phyloP scores from a whole-genome alignment of 2,329 filamentous ascomycete species.

The Scytalidium sp. region DNA sequence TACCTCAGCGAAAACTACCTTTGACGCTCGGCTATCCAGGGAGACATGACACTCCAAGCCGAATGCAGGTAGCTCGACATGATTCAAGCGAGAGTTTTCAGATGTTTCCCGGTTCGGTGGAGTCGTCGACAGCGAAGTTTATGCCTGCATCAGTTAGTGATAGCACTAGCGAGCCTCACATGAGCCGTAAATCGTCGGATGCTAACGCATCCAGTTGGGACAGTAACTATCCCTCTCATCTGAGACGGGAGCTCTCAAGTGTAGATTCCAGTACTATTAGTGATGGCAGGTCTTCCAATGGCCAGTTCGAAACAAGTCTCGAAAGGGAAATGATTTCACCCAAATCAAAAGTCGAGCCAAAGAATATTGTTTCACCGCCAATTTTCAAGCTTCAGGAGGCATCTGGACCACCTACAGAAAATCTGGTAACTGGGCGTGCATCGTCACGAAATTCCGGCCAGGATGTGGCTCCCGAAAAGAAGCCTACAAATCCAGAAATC shows the following conservation, averaged over 20 bases:
- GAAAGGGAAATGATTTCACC: slow-evolving; percentile 2
- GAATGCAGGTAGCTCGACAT: slow-evolving; percentile 38
- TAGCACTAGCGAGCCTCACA: slow-evolving; percentile 13
- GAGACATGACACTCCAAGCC: slow-evolving; percentile 7
- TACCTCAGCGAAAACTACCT: slow-evolving; percentile 36
- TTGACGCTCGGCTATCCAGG: slow-evolving; percentile 30
- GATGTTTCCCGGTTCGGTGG: slow-evolving; percentile 57
- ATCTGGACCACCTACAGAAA: slow-evolving; percentile 12
- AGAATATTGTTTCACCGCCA: slow-evolving; percentile 14
- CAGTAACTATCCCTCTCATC: slow-evolving; percentile 20
- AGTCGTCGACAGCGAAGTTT: slow-evolving; percentile 36
- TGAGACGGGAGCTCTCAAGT: slow-evolving; percentile 15
- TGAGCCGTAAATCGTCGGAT: slow-evolving; percentile 10
- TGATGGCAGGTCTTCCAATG: slow-evolving; percentile 13
- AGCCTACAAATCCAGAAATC: slow-evolving; percentile 30
- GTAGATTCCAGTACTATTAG: slow-evolving; percentile 17
- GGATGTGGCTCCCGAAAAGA: slow-evolving; percentile 11
- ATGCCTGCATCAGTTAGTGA: slow-evolving; percentile 33
- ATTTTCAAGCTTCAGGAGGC: slow-evolving; percentile 21
- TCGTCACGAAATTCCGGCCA: slow-evolving; percentile 4
- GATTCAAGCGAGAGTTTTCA: slow-evolving; percentile 59
- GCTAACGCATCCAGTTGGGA: slow-evolving; percentile 25
- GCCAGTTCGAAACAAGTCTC: slow-evolving; percentile 8
- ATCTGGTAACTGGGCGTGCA: neutral
- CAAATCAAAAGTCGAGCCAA: slow-evolving; percentile 5